These are phyloP conservation scores for Alternaria sp. DNA, from an alignment of 2,329 filamentous ascomycete genomes.

Conservation along the genomic window DNA sequence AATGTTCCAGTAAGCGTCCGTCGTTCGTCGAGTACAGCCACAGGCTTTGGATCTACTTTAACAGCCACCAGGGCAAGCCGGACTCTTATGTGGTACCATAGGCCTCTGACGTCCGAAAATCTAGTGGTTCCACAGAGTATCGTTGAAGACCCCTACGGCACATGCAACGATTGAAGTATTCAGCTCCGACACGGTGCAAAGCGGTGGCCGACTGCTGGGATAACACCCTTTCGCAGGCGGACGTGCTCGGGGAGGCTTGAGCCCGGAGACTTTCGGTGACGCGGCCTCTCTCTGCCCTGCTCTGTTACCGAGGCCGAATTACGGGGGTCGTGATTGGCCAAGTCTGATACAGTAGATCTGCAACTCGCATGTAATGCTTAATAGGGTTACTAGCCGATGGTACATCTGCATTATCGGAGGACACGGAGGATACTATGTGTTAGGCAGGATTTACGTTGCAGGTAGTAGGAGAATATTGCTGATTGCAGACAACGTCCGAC, in stretches of 20 bases:
- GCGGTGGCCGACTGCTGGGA: conserved; percentile 6
- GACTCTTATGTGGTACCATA: neutral
- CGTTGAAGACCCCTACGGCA: conserved; percentile 1
- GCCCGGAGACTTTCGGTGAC: conserved; percentile 11
- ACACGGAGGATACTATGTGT: conserved; percentile 1
- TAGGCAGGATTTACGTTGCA: neutral
- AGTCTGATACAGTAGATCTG: conserved; percentile 1
- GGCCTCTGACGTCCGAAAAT: neutral
- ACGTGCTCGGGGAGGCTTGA: conserved; percentile 6
- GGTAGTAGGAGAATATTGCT: neutral
- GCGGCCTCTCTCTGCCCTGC: conserved; percentile 8
- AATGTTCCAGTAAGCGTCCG: neutral
- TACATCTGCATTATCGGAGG: conserved; percentile 2
- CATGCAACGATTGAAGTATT: conserved; percentile 10
- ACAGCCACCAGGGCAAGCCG: neutral
- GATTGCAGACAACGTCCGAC: neutral
- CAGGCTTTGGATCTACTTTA: neutral
- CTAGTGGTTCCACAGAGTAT: neutral
- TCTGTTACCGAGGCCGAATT: conserved; percentile 6
- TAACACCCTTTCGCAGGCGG: conserved; percentile 1
- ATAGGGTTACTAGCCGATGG: conserved; percentile 8
- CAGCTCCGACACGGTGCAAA: conserved; percentile 9
- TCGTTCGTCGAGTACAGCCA: neutral
- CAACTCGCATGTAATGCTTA: conserved; percentile 8
- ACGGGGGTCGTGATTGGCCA: conserved; percentile 2